Percentiles rank a stretch among this genome's conserved stretches.
Conservation (phyloP, 805 yeast species). For the Candida vartiovaarae region DNA sequence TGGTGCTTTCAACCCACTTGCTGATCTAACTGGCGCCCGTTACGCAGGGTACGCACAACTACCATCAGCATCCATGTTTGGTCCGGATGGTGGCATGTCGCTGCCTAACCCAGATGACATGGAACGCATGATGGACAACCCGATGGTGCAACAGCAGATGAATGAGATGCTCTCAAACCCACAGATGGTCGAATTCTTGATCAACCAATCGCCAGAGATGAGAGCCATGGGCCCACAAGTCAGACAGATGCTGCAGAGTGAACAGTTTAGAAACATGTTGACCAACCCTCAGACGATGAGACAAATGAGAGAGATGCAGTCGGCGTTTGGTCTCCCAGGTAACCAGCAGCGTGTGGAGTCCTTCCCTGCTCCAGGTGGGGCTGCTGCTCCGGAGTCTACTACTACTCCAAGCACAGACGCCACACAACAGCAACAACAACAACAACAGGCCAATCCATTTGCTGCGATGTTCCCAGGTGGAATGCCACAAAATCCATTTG, state of each 20-base stretch:
- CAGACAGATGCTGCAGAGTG: slow-evolving; percentile 78
- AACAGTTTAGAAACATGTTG: slow-evolving; percentile 70
- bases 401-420: slow-evolving; percentile 17
- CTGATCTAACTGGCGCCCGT: slow-evolving; percentile 90
- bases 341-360: slow-evolving; percentile 17
- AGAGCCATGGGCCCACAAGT: slow-evolving; percentile 86
- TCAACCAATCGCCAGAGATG: slow-evolving; percentile 77
- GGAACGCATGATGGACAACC: slow-evolving; percentile 69
- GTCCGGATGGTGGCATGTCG: slow-evolving; percentile 87
- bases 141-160: slow-evolving; percentile 76
- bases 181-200: slow-evolving; percentile 76
- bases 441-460: slow-evolving; percentile 39
- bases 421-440: slow-evolving; percentile 18
- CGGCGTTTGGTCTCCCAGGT: slow-evolving; percentile 31
- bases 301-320: slow-evolving; percentile 70
- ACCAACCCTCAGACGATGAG: slow-evolving; percentile 83
- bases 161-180: slow-evolving; percentile 80
- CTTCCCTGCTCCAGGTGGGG: slow-evolving; percentile 47
- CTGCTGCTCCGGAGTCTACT: slow-evolving; percentile 20
- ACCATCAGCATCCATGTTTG: slow-evolving; percentile 84
- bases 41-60: slow-evolving; percentile 89
- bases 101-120: slow-evolving; percentile 69
- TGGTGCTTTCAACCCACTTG: slow-evolving; percentile 83
- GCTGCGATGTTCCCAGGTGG: slow-evolving; percentile 36
- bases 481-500: slow-evolving; percentile 36